A percentile compares a stretch with the other conserved stretches of the same genome.
Evolutionary conservation across 176 grass and related monocot species (phyloP).

Genomic region (Oryza longistaminata): DNA sequence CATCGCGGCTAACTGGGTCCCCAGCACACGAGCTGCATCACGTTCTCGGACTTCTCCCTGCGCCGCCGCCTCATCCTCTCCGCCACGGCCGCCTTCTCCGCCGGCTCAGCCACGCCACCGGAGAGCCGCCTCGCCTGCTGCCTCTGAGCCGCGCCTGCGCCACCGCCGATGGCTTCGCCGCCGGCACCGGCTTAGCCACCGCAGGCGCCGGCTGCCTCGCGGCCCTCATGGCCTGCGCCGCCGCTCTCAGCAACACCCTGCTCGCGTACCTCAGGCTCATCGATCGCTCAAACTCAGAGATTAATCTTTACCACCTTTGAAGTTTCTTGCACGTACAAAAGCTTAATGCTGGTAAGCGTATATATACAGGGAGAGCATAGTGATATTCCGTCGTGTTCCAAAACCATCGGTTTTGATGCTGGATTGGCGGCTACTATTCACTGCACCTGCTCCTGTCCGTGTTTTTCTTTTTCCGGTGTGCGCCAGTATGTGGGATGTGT

Average conservation of each 20-base stretch:
- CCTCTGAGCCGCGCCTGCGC: background rate
- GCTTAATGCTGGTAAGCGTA: too few relatives aligned
- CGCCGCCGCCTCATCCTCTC: conserved; percentile 31
- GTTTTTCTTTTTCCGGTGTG: conserved; percentile 28
- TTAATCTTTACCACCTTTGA: background rate
- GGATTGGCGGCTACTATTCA: background rate
- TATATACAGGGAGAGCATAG: background rate
- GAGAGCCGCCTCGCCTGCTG: conserved; percentile 22
- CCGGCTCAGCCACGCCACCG: background rate
- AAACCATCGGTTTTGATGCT: conserved; percentile 1
- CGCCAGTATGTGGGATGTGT: conserved; percentile 7
- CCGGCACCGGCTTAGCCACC: background rate
- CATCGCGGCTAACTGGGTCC: conserved; percentile 30
- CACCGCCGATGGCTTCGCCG: conserved; percentile 2
- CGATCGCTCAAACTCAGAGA: background rate
- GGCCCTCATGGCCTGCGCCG: conserved; percentile 24
- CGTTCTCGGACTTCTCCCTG: conserved; percentile 43
- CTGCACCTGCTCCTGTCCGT: background rate
- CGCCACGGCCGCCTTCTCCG: background rate
- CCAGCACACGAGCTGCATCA: conserved; percentile 53
- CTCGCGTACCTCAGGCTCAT: conserved; percentile 52
- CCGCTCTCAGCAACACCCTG: conserved; percentile 26
- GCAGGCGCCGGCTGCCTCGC: conserved; percentile 21
- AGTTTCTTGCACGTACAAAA: background rate
- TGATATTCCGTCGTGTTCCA: background rate